Base-by-base conservation (phyloP, 2,329 filamentous ascomycete species). In the Teratosphaeria pseudoeucalypti region DNA sequence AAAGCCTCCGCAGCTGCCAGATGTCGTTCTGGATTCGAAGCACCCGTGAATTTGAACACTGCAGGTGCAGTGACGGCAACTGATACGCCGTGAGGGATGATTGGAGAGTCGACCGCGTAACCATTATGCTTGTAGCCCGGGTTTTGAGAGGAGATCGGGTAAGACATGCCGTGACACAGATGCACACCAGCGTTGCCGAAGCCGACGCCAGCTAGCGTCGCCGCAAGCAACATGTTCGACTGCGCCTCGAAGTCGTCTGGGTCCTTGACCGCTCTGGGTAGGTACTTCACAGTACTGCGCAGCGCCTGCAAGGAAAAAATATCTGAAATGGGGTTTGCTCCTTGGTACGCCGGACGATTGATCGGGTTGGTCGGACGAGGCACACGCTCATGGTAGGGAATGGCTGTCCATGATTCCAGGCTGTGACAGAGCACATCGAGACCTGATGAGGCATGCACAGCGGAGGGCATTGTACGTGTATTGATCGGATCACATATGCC, bases 121-220 rank as follows among this genome's bases (percentile, higher is more conserved):
- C 94, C 94, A 0, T 81, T 74, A 72, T 99, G 94, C 68, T 85
- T 86, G 76, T 97, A 97, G 5, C 88, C 87, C 0, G 89, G 90
- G 72, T 99, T 99, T 72, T 96, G 92, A 34, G 91, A 90, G 0
- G 90, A 95, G 70, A 99, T 96, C 19, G 94, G 94, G 71, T 99
- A 99, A 27, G 89, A 95, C 92, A 99, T 97, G 72, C 92, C 87
- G 71, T 90, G 87, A 73, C 87, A 90, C 10, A 90, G 79, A 76
- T 99, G 94, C 2, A 99, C 94, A 56, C 95, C 94, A 1, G 95
- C 95, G 69, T 99, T 99, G 23, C 95, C 94, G 73, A 99, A 99
- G 0, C 94, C 94, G 2, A 99, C 91, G 54, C 94, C 94, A 0
- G 95, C 94, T 2, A 99, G 79, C 0, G 94, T 99, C 0, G 94